A percentile compares a stretch with the other conserved stretches of the same genome.
Conservation (phyloP, 2,329 filamentous ascomycete species). For the Whalleya microplaca region DNA sequence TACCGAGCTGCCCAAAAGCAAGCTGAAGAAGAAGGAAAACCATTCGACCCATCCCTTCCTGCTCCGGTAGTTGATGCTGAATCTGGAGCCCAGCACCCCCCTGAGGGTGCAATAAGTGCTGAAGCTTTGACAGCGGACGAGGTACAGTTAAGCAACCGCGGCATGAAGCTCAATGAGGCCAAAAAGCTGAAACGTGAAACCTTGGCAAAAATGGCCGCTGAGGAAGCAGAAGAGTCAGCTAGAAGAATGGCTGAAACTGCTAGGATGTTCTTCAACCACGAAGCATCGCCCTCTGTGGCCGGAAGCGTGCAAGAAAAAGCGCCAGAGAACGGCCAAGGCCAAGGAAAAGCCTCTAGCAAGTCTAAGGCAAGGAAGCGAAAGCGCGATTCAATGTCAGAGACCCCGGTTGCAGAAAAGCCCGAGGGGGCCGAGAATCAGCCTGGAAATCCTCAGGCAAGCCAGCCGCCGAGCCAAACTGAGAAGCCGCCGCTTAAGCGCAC, state of each 20-base stretch:
- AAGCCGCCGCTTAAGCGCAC: constrained; percentile 52
- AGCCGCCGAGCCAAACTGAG: constrained; percentile 32
- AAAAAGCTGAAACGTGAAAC: constrained; percentile 74
- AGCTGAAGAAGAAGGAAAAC: constrained; percentile 67
- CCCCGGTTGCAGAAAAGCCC: constrained; percentile 36
- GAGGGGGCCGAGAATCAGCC: constrained; percentile 28
- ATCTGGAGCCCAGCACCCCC: constrained; percentile 56
- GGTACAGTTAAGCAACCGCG: constrained; percentile 68
- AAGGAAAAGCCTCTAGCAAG: constrained; percentile 32
- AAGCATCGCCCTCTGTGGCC: constrained; percentile 39
- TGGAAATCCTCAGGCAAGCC: constrained; percentile 13
- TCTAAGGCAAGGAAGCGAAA: constrained; percentile 49
- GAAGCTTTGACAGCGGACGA: constrained; percentile 63
- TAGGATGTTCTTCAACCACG: constrained; percentile 46
- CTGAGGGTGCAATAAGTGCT: constrained; percentile 63
- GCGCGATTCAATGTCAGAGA: constrained; percentile 44
- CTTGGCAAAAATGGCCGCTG: constrained; percentile 62
- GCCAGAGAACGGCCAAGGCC: constrained; percentile 34
- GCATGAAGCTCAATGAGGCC: constrained; percentile 78
- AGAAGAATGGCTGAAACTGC: constrained; percentile 56
- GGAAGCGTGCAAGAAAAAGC: constrained; percentile 37
- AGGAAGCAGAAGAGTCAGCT: constrained; percentile 63
- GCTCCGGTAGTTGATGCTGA: constrained; percentile 51
- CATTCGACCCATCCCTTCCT: constrained; percentile 56
- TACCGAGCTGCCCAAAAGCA: constrained; percentile 65